Base-by-base conservation (phyloP, 257 asterid genomes). In the Cinchona pubescens region DNA sequence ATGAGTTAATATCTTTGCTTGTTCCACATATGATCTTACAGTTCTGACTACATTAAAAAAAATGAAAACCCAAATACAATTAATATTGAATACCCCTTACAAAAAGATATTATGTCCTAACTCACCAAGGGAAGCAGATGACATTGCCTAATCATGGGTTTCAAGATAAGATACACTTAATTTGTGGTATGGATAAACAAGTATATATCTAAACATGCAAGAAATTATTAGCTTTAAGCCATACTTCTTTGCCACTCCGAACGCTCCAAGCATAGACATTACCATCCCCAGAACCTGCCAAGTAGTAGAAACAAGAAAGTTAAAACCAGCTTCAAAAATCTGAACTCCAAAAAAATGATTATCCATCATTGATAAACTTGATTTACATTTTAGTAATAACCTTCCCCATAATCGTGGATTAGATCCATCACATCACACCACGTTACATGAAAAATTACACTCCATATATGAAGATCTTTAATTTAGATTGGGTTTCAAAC, bases 241-340 rank as follows among this genome's bases (percentile, higher is more conserved):
- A 15, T 89, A 94, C 98, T 82, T 95, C 98, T 88, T 92, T 92
- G 79, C 99, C 98, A 73, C 90, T 92, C 78, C 97, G 92, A 74
- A 90, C 96, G 82, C 91, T 89, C 98, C 98, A 95, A 79, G 90
- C 98, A 87, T 81, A 92, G 63, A 95, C 96, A 83, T 91, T 95
- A 67, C 99, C 98, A 78, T 95, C 96, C 49, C 97, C 99, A 76
- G 98, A 95, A 80, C 99, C 99, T 94, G 90, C 73, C 86, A 81
- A 77, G 74, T 21, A n/a, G 69, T 79, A 76, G n/a, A 80, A 79
- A 76, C n/a, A 76, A 75, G 46, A 42, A 43, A 67, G 68, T 40
- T 38, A 23, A 48, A 62, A 78, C 27, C 46, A 61, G 6, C 42
- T 32, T 59, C 49, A 35, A 48, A 29, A 9, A 6, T 6, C 23